Conservation (phyloP, 2,329 filamentous ascomycete genomes). For the Xylariaceae sp. region DNA sequence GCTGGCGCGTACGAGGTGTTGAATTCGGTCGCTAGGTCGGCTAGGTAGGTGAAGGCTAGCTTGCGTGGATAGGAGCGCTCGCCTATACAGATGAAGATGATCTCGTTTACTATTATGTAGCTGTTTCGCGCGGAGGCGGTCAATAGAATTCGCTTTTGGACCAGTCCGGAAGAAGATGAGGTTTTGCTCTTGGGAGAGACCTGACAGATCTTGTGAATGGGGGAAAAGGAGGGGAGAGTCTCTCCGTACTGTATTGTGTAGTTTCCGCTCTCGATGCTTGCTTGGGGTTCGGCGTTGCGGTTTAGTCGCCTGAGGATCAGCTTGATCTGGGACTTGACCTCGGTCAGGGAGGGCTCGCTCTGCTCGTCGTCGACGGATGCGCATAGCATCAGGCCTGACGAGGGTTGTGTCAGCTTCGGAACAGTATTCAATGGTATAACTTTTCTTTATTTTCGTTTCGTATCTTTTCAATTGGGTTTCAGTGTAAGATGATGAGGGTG, state of each 20-base stretch:
- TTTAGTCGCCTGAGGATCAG: conserved; percentile 83
- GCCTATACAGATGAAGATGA: conserved; percentile 91
- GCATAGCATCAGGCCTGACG: conserved; percentile 80
- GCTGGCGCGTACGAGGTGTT: conserved; percentile 69
- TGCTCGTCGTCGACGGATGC: conserved; percentile 88
- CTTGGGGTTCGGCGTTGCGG: conserved; percentile 83
- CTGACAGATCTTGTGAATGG: neutral
- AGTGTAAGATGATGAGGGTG: conserved; percentile 8
- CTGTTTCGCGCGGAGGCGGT: conserved; percentile 36
- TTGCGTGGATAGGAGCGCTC: conserved; percentile 94
- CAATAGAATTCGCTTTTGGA: neutral
- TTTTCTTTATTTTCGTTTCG: neutral
- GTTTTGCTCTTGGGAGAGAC: neutral
- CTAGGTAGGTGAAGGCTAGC: conserved; percentile 95
- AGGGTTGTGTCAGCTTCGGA: conserved; percentile 14
- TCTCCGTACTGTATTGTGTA: conserved; percentile 76
- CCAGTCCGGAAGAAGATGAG: neutral
- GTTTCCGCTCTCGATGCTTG: conserved; percentile 77
- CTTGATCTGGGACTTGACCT: conserved; percentile 88
- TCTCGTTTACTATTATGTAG: conserved; percentile 76
- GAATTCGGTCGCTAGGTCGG: conserved; percentile 88
- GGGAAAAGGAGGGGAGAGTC: neutral
- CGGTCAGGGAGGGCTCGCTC: conserved; percentile 69
- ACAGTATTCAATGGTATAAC: neutral
- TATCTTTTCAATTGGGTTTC: neutral